Percentiles rank a stretch among this genome's conserved stretches.
Evolutionary conservation across 805 yeast species (phyloP).

Genomic region (Yarrowia sp.): DNA sequence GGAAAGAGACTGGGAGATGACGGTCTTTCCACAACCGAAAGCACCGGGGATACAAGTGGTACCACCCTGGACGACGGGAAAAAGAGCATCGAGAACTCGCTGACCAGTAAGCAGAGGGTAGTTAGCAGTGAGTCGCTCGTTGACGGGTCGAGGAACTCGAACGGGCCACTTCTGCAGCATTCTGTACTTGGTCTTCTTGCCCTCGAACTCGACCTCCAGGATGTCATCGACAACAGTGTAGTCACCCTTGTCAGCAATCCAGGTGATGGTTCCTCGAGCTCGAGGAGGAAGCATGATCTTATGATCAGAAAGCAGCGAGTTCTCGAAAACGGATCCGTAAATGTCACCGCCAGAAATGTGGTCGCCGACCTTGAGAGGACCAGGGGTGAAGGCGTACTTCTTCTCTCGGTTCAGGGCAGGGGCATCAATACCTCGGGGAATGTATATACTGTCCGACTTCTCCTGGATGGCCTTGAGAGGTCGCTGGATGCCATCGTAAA

Average conservation of each 20-base stretch:
- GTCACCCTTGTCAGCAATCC: slow-evolving; percentile 85
- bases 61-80: slow-evolving; percentile 99
- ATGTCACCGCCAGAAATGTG: slow-evolving; percentile 98
- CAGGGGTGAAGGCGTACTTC: slow-evolving; percentile 86
- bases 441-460: slow-evolving; percentile 83
- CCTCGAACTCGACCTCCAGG: slow-evolving; percentile 93
- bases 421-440: slow-evolving; percentile 97
- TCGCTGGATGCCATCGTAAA: slow-evolving; percentile 99
- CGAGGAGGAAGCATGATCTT: slow-evolving; percentile 95
- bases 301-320: slow-evolving; percentile 88
- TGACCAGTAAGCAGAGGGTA: slow-evolving; percentile 97
- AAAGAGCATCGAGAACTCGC: slow-evolving; percentile 94
- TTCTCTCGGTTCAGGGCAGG: slow-evolving; percentile 86
- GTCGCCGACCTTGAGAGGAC: slow-evolving; percentile 79
- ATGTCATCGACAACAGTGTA: slow-evolving; percentile 87
- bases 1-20: slow-evolving; percentile 94
- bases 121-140: slow-evolving; percentile 90
- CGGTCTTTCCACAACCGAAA: slow-evolving; percentile 99
- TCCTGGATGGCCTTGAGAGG: slow-evolving; percentile 93
- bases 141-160: slow-evolving; percentile 98
- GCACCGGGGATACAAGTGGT: slow-evolving; percentile 99
- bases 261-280: slow-evolving; percentile 95
- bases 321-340: slow-evolving; percentile 89
- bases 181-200: slow-evolving; percentile 71
- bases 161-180: slow-evolving; percentile 99